Percentiles rank a stretch among this genome's conserved stretches.
phyloP scores from a whole-genome alignment of 371 early-diverging fungal species.

The Zopfochytrium polystomum region DNA sequence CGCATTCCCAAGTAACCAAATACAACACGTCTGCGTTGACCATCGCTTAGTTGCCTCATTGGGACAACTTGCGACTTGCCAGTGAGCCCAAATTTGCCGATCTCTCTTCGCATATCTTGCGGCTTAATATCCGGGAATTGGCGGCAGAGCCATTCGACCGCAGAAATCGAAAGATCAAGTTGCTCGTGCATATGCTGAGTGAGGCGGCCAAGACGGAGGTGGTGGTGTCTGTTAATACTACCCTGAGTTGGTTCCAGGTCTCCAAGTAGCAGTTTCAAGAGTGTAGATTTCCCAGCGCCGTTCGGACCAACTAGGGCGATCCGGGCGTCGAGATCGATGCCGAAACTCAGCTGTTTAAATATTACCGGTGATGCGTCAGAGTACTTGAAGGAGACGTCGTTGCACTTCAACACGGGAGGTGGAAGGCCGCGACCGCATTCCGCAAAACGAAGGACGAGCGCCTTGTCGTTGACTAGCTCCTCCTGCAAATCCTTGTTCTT shows the following conservation, averaged over 20 bases:
- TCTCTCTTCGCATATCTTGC: conserved; percentile 60
- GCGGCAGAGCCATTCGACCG: conserved; percentile 51
- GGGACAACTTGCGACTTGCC: conserved; percentile 58
- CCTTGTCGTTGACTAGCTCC: conserved; percentile 33
- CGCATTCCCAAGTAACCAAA: conserved; percentile 63
- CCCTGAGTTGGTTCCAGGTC: conserved; percentile 57
- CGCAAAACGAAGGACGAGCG: conserved; percentile 27
- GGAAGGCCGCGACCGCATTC: conserved; percentile 39
- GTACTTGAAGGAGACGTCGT: conserved; percentile 62
- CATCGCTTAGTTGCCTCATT: conserved; percentile 65
- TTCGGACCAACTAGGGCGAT: conserved; percentile 90
- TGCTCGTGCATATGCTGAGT: conserved; percentile 73
- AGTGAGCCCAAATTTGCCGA: conserved; percentile 65
- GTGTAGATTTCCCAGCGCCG: conserved; percentile 97
- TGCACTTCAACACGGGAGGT: conserved; percentile 60
- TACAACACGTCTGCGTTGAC: conserved; percentile 70
- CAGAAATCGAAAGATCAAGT: conserved; percentile 32
- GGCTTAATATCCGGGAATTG: conserved; percentile 53
- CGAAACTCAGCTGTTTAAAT: conserved; percentile 57
- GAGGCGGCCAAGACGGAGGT: conserved; percentile 68
- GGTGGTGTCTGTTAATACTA: conserved; percentile 58
- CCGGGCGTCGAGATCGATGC: conserved; percentile 60
- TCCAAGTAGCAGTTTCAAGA: conserved; percentile 75
- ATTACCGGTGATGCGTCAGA: conserved; percentile 40
- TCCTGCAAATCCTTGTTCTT: conserved; percentile 35